Conservation (phyloP, 768 basidiomycete species). For the Lentinula lateritia region DNA sequence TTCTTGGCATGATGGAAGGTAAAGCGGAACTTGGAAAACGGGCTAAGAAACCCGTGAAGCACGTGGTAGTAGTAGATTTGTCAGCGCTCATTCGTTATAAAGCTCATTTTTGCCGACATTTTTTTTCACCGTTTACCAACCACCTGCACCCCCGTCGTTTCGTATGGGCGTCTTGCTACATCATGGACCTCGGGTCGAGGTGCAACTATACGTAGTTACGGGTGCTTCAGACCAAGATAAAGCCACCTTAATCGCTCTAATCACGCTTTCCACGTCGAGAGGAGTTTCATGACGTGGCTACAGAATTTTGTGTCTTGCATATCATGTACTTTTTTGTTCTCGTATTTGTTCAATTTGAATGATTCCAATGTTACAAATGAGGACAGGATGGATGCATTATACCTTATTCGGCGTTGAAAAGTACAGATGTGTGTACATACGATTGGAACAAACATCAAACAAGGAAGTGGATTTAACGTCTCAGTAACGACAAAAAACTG, state of each 20-base stretch:
- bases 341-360: no score
- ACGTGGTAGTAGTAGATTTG: not conserved
- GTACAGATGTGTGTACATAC: no score
- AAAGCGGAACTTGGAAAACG: not conserved
- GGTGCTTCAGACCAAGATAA: conserved; percentile 44
- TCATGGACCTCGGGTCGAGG: conserved; percentile 37
- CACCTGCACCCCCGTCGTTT: conserved; percentile 20
- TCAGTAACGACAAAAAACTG: not conserved
- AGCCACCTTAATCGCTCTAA: conserved; percentile 84
- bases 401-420: not conserved
- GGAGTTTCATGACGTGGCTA: conserved; percentile 88
- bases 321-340: no score
- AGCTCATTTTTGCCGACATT: not conserved
- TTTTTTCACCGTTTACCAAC: conserved; percentile 4
- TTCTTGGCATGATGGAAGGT: not conserved
- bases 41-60: not conserved
- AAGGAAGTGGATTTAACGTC: not conserved
- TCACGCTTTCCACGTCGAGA: conserved; percentile 64
- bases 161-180: conserved; percentile 59
- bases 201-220: conserved; percentile 25
- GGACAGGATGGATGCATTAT: no score
- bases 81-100: not conserved
- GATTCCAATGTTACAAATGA: no score
- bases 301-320: conserved; percentile 19
- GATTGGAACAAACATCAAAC: no score